Base-by-base conservation (phyloP, 2,329 filamentous ascomycete genomes). In the Cladosporium sp. region DNA sequence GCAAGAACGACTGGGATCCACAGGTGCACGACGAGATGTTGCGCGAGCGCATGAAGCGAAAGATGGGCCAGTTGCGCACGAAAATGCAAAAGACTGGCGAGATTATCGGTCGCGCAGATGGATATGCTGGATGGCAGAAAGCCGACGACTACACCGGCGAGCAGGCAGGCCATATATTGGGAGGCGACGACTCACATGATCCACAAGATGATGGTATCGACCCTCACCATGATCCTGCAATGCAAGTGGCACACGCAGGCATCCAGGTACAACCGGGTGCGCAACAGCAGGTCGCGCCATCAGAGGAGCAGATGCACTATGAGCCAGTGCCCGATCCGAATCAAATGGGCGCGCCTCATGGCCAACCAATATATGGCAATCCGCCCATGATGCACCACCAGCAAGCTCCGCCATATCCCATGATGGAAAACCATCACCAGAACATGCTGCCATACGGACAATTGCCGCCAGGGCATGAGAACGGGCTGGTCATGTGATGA, bases 61-160 rank as follows among this genome's bases (percentile, higher is more conserved):
- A 78, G 66, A 77, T 78, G 75, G 74, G 72, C 11, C 75, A 77
- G 61, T 68, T 78, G n/a, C 73, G 76, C 41, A 74, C 73, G 44
- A 77, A 77, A 68, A 78, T 78, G 76, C 74, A 75, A 59, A 77
- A 77, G 71, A 75, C 73, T n/a, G 76, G 76, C 32, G 76, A 78
- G 66, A 78, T 78, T 32, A 65, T 78, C 34, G 66, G 69, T 24
- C 72, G 74, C 5, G 68, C 69, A 7, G 75, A 77, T 63, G 74
- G 71, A 28, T 77, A 75, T 60, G 70, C 68, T 36, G 75, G 75
- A 12, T 77, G 74, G 66, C 70, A 72, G 52, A 75, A 75, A 63
- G 72, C 72, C 5, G 74, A 75, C 41, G 71, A 76, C 68, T 76
- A 74, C 64, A 75, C 74, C 10, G 73, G 74, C 51, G 73, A 74